Percentiles rank a stretch among this genome's conserved stretches.
These are phyloP conservation scores for Silene conica DNA, from an alignment of 148 eudicot species.

Conservation along the genomic window DNA sequence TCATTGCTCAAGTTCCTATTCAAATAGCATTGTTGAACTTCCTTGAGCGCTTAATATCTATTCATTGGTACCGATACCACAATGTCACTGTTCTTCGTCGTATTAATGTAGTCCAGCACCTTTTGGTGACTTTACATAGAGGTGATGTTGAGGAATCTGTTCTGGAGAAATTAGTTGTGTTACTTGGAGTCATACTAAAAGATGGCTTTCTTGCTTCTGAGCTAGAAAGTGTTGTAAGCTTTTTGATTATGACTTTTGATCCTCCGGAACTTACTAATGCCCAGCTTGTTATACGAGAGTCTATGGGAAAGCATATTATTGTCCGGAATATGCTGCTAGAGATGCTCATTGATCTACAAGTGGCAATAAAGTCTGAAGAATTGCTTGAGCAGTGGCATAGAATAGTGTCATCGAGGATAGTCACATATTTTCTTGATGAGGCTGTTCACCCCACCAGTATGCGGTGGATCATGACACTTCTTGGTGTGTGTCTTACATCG, in stretches of 20 bases:
- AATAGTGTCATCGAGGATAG: slow-evolving; percentile 80
- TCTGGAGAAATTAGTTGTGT: slow-evolving; percentile 84
- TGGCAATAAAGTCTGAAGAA: slow-evolving; percentile 81
- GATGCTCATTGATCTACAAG: slow-evolving; percentile 94
- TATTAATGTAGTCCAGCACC: slow-evolving; percentile 90
- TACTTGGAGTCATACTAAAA: slow-evolving; percentile 87
- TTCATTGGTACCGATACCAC: slow-evolving; percentile 96
- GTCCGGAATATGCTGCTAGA: slow-evolving; percentile 98
- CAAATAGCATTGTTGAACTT: slow-evolving; percentile 88
- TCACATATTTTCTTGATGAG: slow-evolving; percentile 89
- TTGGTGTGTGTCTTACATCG: slow-evolving; percentile 93
- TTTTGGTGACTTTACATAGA: slow-evolving; percentile 87
- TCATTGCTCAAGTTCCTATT: slow-evolving; percentile 76
- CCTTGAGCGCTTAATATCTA: slow-evolving; percentile 90
- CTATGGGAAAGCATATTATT: slow-evolving; percentile 99
- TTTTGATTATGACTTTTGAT: slow-evolving; percentile 95
- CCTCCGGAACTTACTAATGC: slow-evolving; percentile 74
- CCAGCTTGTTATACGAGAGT: slow-evolving; percentile 54
- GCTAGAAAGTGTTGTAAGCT: slow-evolving; percentile 89
- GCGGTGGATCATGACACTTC: slow-evolving; percentile 99
- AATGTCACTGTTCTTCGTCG: slow-evolving; percentile 88
- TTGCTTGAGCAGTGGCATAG: slow-evolving; percentile 98
- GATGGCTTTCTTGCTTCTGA: slow-evolving; percentile 93
- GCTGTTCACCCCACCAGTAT: slow-evolving; percentile 99
- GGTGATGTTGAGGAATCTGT: slow-evolving; percentile 99